A percentile compares a stretch with the other conserved stretches of the same genome.
Evolutionary conservation across 176 grass and related monocot genomes (phyloP).

Genomic region (Chrysopogon serrulatus): DNA sequence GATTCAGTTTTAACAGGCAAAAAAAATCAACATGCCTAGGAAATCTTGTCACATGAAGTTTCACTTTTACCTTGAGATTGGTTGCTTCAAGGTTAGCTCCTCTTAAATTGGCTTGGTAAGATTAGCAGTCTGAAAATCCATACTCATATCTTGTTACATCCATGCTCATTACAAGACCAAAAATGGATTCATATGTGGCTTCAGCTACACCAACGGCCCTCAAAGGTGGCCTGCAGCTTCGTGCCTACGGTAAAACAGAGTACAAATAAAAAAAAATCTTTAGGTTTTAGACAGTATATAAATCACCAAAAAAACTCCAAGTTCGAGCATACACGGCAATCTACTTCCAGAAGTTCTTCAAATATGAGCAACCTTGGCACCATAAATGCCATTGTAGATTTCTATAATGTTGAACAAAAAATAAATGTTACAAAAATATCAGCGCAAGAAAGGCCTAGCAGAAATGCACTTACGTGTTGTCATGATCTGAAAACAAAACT

Average conservation of each 20-base stretch:
- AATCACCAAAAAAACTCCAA: background rate
- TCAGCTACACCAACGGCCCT: constrained; percentile 90
- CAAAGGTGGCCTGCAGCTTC: constrained; percentile 84
- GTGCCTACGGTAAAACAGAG: constrained; percentile 63
- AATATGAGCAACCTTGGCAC: constrained; percentile 83
- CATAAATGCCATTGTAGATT: background rate
- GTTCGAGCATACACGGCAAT: constrained; percentile 63
- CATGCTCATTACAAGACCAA: constrained; percentile 94
- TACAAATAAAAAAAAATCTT: no score
- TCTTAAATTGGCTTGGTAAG: no score
- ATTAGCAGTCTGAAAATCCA: no score
- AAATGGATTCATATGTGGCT: constrained; percentile 80
- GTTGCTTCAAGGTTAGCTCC: no score
- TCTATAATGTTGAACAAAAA: background rate
- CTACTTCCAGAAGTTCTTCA: constrained; percentile 78
- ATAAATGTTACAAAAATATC: background rate
- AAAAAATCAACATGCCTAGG: no score
- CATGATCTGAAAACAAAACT: constrained; percentile 59
- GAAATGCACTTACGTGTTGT: constrained; percentile 47
- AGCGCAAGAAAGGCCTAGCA: background rate
- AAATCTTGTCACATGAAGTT: no score
- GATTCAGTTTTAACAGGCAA: no score
- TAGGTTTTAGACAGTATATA: background rate
- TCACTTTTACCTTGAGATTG: no score
- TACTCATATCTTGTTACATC: constrained; percentile 86